phyloP scores from a whole-genome alignment of 1,284 basidiomycete genomes.

The Entoloma clypeatum region DNA sequence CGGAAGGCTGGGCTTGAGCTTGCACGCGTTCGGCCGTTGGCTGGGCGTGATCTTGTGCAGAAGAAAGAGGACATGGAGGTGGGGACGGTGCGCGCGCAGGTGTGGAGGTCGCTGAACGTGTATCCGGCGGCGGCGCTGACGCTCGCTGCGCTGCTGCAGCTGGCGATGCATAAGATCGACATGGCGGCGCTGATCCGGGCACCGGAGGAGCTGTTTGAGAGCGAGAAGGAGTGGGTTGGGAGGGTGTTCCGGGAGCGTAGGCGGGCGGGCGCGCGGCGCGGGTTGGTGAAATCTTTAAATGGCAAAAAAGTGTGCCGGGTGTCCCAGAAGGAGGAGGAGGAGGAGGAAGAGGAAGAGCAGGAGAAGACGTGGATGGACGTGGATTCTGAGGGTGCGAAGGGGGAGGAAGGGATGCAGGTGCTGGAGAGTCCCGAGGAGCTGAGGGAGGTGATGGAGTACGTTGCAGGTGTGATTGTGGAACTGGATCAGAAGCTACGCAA shows the following conservation, averaged over 20 bases:
- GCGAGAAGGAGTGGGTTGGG: slow-evolving; percentile 59
- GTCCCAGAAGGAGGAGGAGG: slow-evolving; percentile 20
- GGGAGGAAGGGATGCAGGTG: slow-evolving; percentile 23
- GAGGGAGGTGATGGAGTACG: slow-evolving; percentile 46
- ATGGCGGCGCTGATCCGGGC: slow-evolving; percentile 59
- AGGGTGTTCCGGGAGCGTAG: slow-evolving; percentile 36
- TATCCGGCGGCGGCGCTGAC: slow-evolving; percentile 40
- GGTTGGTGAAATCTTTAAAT: no score
- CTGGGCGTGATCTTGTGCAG: no score
- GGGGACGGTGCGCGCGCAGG: slow-evolving; percentile 32
- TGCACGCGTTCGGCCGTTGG: no score
- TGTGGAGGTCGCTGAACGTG: slow-evolving; percentile 40
- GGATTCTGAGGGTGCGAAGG: slow-evolving; percentile 18
- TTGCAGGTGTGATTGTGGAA: slow-evolving; percentile 41
- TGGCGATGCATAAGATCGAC: slow-evolving; percentile 53
- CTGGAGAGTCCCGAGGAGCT: slow-evolving; percentile 48
- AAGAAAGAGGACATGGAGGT: no score
- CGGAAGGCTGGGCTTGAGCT: slow-evolving; percentile 35
- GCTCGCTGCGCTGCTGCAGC: slow-evolving; percentile 39
- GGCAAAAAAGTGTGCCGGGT: no score
- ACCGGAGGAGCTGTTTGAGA: slow-evolving; percentile 61
- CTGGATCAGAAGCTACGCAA: slow-evolving; percentile 29
- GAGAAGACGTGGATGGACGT: slow-evolving; percentile 26
- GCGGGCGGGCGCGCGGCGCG: slow-evolving; percentile 18
- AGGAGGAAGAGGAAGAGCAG: slow-evolving; percentile 32